Evolutionary conservation across 2,329 filamentous ascomycete genomes (phyloP), one percentile per base, ranked within the genome.

Genomic region (Diaporthe sp.): DNA sequence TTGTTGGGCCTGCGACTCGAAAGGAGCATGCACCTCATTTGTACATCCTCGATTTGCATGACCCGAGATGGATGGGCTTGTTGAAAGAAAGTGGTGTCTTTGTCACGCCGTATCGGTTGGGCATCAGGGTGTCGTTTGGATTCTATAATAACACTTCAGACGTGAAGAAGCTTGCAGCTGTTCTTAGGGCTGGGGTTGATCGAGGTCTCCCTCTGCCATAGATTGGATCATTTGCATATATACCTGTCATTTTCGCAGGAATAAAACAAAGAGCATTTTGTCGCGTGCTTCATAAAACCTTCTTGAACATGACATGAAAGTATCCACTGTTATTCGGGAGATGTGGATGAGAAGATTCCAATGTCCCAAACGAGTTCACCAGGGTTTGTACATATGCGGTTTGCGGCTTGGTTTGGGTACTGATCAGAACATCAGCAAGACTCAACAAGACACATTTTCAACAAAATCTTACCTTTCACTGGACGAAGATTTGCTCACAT

Each of bases 21-120:
- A 27, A 73, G 7, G 44, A 73, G 1, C 77, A 80, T 15, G 79
- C 81, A 1, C 80, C 81, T 27, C 81, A 82, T 71, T 70, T 83
- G 12, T 79, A 81, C 53, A 74, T 82, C 12, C 70, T 83, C 19
- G 75, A 76, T 2, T 51, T 82, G 51, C 73, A 76, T 15, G 59
- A 76, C 13, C 8, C 73, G 22, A 70, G 68, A 25, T 81, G 80
- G 81, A 56, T 71, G 2, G 58, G 66, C 7, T 74, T 78, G 50
- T 71, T 82, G 12, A 72, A 75, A 37, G 73, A 63, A 7, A 37
- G 76, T 0, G 72, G 75, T 0, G 69, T 78, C 1, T 47, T 72
- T 4, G 71, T 79, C 6, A 81, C 79, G 2, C 74, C 74, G 2
- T 81, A 81, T 50, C 73, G 80, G 2, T 71, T 78, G 17, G 80